Percentiles rank a stretch among this genome's conserved stretches.
phyloP scores from a whole-genome alignment of 768 basidiomycete genomes.

The Aureoboletus auriporus region DNA sequence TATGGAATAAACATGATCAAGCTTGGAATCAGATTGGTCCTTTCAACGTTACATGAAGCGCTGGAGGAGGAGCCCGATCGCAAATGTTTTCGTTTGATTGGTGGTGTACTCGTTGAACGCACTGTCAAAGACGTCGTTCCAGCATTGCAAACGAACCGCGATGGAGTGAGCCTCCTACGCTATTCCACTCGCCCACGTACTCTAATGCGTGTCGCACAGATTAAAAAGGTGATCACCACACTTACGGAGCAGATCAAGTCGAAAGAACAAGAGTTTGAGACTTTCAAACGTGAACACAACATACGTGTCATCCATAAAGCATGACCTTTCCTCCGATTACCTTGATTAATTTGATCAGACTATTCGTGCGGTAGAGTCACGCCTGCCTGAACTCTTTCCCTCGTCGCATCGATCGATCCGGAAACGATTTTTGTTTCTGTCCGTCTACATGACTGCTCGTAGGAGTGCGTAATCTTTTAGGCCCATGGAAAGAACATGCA shows the following conservation, averaged over 20 bases:
- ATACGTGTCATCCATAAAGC: constrained; percentile 54
- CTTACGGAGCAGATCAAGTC: constrained; percentile 85
- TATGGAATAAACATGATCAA: constrained; percentile 1
- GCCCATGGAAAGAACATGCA: not conserved
- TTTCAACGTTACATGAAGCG: constrained; percentile 81
- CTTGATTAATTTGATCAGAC: not conserved
- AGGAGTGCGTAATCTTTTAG: not conserved
- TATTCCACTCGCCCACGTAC: not conserved
- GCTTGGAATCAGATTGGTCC: constrained; percentile 61
- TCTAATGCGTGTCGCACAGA: constrained; percentile 43
- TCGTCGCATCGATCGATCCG: not conserved
- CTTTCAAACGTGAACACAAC: constrained; percentile 73
- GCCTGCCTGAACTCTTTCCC: not conserved
- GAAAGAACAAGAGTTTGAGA: constrained; percentile 81
- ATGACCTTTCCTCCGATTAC: constrained; percentile 12
- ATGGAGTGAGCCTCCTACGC: constrained; percentile 57
- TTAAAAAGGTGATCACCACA: constrained; percentile 72
- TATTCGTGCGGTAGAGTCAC: constrained; percentile 1
- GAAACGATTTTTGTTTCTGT: not conserved
- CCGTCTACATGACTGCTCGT: not conserved
- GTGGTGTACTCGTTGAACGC: constrained; percentile 91
- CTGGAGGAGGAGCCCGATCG: constrained; percentile 81
- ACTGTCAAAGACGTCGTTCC: constrained; percentile 95
- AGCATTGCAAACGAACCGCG: constrained; percentile 80
- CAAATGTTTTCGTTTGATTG: constrained; percentile 95